Percentiles rank a stretch among this genome's conserved stretches.
Evolutionary conservation across 129 eudicot species (phyloP).

Genomic region (Flaveria ramosissima): DNA sequence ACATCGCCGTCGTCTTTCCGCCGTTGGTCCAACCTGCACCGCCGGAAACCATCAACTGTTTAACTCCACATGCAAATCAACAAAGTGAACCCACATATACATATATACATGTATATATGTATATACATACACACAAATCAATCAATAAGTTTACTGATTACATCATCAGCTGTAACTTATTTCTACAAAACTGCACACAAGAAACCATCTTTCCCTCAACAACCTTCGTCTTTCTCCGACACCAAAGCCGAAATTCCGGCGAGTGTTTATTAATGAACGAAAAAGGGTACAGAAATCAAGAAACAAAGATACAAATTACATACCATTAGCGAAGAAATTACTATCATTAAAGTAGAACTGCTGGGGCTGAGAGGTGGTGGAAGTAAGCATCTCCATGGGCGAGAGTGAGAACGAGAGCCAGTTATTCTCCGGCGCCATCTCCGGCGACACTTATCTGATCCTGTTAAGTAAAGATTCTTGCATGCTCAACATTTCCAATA

Average conservation of each 20-base stretch:
- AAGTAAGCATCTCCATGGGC: slow-evolving; percentile 66
- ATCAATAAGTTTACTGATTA: neutral
- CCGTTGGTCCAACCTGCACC: slow-evolving; percentile 50
- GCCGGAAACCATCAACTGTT: neutral
- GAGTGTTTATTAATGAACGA: neutral
- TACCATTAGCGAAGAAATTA: slow-evolving; percentile 68
- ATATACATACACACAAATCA: neutral
- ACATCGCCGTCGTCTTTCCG: slow-evolving; percentile 51
- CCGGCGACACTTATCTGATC: neutral
- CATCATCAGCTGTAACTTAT: slow-evolving; percentile 34
- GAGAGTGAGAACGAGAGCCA: slow-evolving; percentile 71
- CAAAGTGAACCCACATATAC: neutral
- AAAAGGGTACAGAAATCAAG: neutral
- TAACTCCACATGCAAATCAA: slow-evolving; percentile 33
- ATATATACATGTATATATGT: neutral
- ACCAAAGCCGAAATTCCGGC: slow-evolving; percentile 43
- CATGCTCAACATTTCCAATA: neutral
- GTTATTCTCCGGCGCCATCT: slow-evolving; percentile 74
- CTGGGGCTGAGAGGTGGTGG: slow-evolving; percentile 48
- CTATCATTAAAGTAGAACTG: slow-evolving; percentile 67
- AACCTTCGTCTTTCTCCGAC: slow-evolving; percentile 42
- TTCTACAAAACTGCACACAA: neutral
- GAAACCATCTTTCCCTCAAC: slow-evolving; percentile 26
- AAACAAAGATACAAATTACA: neutral
- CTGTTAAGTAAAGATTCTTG: too few species aligned